Percentiles rank a stretch among this genome's conserved stretches.
Evolutionary conservation across 2,329 filamentous ascomycete species (phyloP).

Genomic region (Dactylonectria macrodidyma): DNA sequence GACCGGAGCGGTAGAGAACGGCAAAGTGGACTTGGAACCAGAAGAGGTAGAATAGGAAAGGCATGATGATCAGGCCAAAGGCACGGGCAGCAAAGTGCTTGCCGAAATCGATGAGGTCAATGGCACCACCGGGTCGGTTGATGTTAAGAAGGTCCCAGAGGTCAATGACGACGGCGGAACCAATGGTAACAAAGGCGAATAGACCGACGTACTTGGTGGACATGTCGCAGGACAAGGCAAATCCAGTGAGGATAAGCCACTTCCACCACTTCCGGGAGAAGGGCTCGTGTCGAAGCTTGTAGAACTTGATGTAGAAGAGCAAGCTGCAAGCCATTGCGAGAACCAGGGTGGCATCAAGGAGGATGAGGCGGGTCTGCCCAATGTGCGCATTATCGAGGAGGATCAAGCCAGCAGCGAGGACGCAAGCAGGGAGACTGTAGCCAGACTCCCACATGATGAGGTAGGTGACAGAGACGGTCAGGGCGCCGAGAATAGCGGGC

Average conservation of each 20-base stretch:
- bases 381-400: constrained; percentile 98
- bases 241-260: constrained; percentile 95
- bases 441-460: constrained; percentile 99
- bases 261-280: constrained; percentile 99
- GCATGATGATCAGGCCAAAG: constrained; percentile 89
- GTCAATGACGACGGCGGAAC: constrained; percentile 93
- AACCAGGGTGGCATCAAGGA: constrained; percentile 94
- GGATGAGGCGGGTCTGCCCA: constrained; percentile 93
- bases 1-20: constrained; percentile 88
- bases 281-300: constrained; percentile 90
- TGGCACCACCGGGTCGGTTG: constrained; percentile 85
- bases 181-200: constrained; percentile 98
- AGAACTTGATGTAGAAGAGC: constrained; percentile 96
- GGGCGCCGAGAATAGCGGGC: constrained; percentile 90
- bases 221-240: constrained; percentile 96
- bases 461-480: constrained; percentile 95
- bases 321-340: constrained; percentile 97
- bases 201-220: constrained; percentile 98
- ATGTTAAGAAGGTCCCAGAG: constrained; percentile 95
- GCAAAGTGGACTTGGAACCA: constrained; percentile 99
- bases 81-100: constrained; percentile 92
- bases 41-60: constrained; percentile 98
- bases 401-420: constrained; percentile 87
- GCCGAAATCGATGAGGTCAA: constrained; percentile 83
- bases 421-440: constrained; percentile 93